Evolutionary conservation across 2,329 filamentous ascomycete species (phyloP).

Genomic region (Corynespora cassiicola): DNA sequence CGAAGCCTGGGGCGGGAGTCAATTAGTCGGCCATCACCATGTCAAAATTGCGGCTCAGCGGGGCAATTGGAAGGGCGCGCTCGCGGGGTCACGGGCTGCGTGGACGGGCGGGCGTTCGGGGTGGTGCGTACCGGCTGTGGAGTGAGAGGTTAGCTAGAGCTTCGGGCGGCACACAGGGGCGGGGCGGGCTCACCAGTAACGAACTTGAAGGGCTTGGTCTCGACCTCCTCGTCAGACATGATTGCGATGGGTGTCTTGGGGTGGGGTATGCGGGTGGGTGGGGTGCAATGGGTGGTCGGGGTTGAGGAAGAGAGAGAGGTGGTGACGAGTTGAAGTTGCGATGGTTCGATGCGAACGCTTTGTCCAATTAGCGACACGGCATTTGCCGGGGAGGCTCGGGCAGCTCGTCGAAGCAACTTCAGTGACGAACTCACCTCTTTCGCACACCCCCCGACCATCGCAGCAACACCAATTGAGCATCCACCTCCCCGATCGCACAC

Average conservation of each 20-base stretch:
- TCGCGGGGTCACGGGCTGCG: slow-evolving; percentile 4
- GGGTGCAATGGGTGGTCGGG: slow-evolving; percentile 40
- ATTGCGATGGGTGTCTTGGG: slow-evolving; percentile 58
- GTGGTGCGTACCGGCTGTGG: slow-evolving; percentile 48
- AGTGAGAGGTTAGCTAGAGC: slow-evolving; percentile 32
- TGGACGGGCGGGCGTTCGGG: slow-evolving; percentile 13
- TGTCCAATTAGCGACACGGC: slow-evolving; percentile 43
- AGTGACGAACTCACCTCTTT: slow-evolving; percentile 39
- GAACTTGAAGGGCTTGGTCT: slow-evolving; percentile 99
- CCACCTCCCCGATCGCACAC: slow-evolving; percentile 27
- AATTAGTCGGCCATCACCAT: slow-evolving; percentile 26
- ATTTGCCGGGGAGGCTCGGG: slow-evolving; percentile 32
- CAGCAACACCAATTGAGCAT: slow-evolving; percentile 25
- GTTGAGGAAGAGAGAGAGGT: slow-evolving; percentile 19
- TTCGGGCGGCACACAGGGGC: slow-evolving; percentile 12
- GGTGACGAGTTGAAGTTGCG: slow-evolving; percentile 39
- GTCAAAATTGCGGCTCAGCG: too few species aligned
- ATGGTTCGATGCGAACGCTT: slow-evolving; percentile 42
- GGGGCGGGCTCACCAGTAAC: slow-evolving; percentile 83
- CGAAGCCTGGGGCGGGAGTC: slow-evolving; percentile 73
- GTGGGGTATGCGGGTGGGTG: slow-evolving; percentile 20
- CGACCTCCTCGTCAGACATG: slow-evolving; percentile 90
- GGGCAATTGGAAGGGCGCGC: slow-evolving; percentile 3
- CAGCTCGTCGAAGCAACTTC: slow-evolving; percentile 25
- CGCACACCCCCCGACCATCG: slow-evolving; percentile 25